phyloP scores from a whole-genome alignment of 208 protist genomes.

The Leishmania braziliensis region DNA sequence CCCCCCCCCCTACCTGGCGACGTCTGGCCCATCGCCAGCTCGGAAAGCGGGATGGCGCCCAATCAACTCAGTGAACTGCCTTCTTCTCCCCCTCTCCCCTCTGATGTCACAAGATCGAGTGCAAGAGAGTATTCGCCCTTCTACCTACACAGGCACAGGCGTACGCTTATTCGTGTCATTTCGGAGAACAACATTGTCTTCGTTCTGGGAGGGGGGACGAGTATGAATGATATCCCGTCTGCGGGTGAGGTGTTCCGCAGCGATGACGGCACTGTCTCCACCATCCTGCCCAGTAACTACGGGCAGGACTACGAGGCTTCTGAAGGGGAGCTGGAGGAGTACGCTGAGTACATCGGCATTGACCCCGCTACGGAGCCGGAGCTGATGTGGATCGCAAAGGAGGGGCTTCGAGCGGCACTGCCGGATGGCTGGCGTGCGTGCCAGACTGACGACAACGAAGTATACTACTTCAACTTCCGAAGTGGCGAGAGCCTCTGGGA shows the following conservation, averaged over 20 bases:
- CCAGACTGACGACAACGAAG: conserved; percentile 84
- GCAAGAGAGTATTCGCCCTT: conserved; percentile 16
- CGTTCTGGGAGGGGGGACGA: background rate
- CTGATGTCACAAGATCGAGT: background rate
- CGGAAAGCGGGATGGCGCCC: too few species aligned
- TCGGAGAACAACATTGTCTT: background rate
- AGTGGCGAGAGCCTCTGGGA: conserved; percentile 93
- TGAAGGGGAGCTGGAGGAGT: conserved; percentile 88
- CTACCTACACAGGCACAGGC: conserved; percentile 12
- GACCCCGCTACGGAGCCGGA: conserved; percentile 74
- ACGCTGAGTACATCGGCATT: conserved; percentile 95
- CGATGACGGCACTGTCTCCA: conserved; percentile 83
- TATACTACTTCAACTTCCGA: conserved; percentile 97
- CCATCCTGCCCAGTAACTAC: conserved; percentile 89
- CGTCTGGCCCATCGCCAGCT: too few species aligned
- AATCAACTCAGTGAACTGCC: too few species aligned
- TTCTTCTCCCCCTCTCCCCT: too few species aligned
- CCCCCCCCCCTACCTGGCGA: too few species aligned
- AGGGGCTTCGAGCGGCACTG: conserved; percentile 92
- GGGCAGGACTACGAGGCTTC: conserved; percentile 90
- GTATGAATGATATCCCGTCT: conserved; percentile 53
- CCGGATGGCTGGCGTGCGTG: conserved; percentile 92
- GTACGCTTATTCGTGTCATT: background rate
- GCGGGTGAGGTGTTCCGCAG: conserved; percentile 70
- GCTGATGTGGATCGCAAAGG: conserved; percentile 89